Evolutionary conservation across 306 rosid genomes (phyloP).

Genomic region (Cucumis melo): DNA sequence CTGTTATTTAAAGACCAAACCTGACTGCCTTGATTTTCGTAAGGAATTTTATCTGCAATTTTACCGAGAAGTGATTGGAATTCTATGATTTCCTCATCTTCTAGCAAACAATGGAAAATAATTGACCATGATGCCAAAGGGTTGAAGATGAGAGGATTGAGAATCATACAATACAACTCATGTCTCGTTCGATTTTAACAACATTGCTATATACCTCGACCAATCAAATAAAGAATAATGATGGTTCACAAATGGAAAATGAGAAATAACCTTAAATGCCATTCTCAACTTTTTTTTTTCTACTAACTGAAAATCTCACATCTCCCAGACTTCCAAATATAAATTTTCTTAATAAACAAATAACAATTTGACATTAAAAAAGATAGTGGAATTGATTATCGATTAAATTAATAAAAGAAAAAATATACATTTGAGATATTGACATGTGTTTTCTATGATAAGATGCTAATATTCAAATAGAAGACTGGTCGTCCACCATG

Average conservation of each 20-base stretch:
- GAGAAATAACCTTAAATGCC: background rate
- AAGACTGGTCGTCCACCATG: background rate
- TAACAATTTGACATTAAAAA: background rate
- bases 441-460: background rate
- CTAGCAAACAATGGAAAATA: no score
- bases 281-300: background rate
- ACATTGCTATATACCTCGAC: background rate
- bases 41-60: no score
- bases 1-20: no score
- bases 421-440: background rate
- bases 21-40: no score
- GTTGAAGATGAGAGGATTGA: no score
- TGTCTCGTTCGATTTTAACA: no score
- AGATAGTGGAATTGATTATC: background rate
- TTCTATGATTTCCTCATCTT: no score
- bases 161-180: no score
- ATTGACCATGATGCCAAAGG: no score
- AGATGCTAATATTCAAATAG: background rate
- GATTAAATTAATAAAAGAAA: background rate
- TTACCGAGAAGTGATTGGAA: no score
- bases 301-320: background rate
- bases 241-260: background rate
- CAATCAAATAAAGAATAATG: background rate
- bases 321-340: background rate
- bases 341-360: background rate